Percentiles rank a stretch among this genome's conserved stretches.
These are phyloP conservation scores for Bipolaris cookei DNA, from an alignment of 2,329 filamentous ascomycete species.

Conservation along the genomic window DNA sequence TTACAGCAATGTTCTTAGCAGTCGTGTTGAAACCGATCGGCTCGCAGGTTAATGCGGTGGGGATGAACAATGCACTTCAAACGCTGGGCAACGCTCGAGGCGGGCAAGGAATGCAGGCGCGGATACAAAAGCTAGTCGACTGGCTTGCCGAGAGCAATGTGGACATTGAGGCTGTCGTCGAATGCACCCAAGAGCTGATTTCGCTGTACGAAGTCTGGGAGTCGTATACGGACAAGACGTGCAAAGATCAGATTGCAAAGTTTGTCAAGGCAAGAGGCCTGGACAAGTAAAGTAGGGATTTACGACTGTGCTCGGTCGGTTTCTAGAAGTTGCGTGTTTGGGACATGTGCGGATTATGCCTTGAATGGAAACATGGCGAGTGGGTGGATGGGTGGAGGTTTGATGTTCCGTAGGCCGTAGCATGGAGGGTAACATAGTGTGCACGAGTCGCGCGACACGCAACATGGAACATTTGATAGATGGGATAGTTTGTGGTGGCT, in stretches of 20 bases:
- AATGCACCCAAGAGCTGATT: constrained; percentile 90
- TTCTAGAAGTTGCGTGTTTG: not conserved
- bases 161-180: constrained; percentile 82
- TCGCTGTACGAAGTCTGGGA: constrained; percentile 84
- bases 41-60: constrained; percentile 53
- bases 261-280: constrained; percentile 67
- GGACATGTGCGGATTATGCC: not conserved
- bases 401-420: not conserved
- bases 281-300: constrained; percentile 61
- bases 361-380: not conserved
- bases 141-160: constrained; percentile 89
- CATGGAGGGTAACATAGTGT: not conserved
- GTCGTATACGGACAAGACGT: constrained; percentile 67
- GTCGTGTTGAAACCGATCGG: constrained; percentile 77
- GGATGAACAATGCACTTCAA: constrained; percentile 49
- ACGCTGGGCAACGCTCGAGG: constrained; percentile 42
- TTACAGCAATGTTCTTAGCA: constrained; percentile 82
- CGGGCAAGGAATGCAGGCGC: constrained; percentile 53
- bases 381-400: not conserved
- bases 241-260: constrained; percentile 67
- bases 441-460: not conserved
- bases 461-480: not conserved
- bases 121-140: constrained; percentile 71
- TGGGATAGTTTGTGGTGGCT: not conserved
- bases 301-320: not conserved